phyloP scores from a whole-genome alignment of 2,329 filamentous ascomycete species.

The Arthrobotrys megalospora region DNA sequence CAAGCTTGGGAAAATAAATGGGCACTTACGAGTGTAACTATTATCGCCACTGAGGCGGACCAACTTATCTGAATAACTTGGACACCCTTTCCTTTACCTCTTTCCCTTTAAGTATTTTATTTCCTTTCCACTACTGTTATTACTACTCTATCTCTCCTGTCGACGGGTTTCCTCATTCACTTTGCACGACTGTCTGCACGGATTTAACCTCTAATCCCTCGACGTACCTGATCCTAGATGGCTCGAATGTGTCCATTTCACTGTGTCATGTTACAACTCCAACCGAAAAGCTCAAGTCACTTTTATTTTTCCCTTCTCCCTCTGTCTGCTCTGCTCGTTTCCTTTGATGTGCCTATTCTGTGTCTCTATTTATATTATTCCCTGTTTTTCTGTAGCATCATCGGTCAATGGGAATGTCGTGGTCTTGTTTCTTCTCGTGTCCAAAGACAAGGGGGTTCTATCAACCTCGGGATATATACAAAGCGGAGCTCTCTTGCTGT shows the following conservation, averaged over 20 bases:
- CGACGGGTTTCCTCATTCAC: constrained; percentile 28
- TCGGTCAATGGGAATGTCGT: constrained; percentile 47
- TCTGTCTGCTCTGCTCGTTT: neutral
- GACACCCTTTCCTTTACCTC: neutral
- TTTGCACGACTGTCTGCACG: constrained; percentile 13
- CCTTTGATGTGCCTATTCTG: constrained; percentile 6
- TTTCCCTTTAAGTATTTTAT: neutral
- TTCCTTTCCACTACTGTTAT: constrained; percentile 22
- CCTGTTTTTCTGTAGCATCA: constrained; percentile 43
- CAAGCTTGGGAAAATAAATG: constrained; percentile 70
- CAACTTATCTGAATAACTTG: constrained; percentile 34
- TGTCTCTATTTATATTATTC: constrained; percentile 14
- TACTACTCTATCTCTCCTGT: constrained; percentile 20
- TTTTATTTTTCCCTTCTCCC: constrained; percentile 3
- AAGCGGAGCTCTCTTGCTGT: neutral
- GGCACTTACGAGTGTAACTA: constrained; percentile 8
- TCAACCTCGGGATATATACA: constrained; percentile 9
- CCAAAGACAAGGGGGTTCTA: neutral
- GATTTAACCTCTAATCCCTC: constrained; percentile 24
- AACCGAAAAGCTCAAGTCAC: constrained; percentile 47
- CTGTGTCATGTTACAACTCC: constrained; percentile 38
- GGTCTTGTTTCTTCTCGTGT: constrained; percentile 21
- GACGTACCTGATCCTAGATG: constrained; percentile 29
- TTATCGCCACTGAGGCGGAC: neutral
- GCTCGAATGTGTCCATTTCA: constrained; percentile 39